Evolutionary conservation across 2,329 filamentous ascomycete genomes (phyloP), one percentile per base, ranked within the genome.

Genomic region (Pseudogymnoascus sp.): DNA sequence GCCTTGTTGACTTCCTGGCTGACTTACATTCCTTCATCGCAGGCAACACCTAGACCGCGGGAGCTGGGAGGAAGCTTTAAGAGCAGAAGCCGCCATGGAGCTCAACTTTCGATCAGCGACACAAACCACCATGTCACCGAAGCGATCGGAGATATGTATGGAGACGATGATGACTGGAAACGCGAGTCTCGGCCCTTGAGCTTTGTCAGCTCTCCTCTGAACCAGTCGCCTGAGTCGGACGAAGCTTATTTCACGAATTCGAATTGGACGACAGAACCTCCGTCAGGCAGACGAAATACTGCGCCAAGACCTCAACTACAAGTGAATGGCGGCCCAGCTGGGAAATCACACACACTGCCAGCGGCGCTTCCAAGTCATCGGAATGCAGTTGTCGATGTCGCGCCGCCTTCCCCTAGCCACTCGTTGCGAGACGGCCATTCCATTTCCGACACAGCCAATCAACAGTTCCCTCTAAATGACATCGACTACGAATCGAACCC

Each of bases 81-180:
- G 63, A 73, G 68, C 61, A 68, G 71, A 63, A 67, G 72, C 33
- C 71, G 72, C 56, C 72, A 74, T 71, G 70, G 60, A 64, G 50
- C 66, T 31, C 71, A 73, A 68, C 68, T 74, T 33, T 74, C 73
- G 21, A 74, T 89, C 74, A 88, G 83, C 78, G 87, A 90, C 77
- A 85, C 88, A 69, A 86, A 78, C 73, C 87, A 90, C 76, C 88
- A 90, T 82, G 85, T 90, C 70, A 91, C 88, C 56, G 88, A 90
- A 73, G 86, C 87, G 62, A 89, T 90, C 75, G 86, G 86, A 66
- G 85, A 88, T 76, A 84, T 89, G 81, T 90, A 91, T 76, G 85
- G 84, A 71, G 83, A 85, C 69, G 75, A 76, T 69, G 77, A 81
- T 67, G 80, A 82, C 70, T 77, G 75, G 70, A 79, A 77, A 69